Percentiles rank a stretch among this genome's conserved stretches.
Evolutionary conservation across 2,329 filamentous ascomycete genomes (phyloP).

Genomic region (Ascocoryne sarcoides): DNA sequence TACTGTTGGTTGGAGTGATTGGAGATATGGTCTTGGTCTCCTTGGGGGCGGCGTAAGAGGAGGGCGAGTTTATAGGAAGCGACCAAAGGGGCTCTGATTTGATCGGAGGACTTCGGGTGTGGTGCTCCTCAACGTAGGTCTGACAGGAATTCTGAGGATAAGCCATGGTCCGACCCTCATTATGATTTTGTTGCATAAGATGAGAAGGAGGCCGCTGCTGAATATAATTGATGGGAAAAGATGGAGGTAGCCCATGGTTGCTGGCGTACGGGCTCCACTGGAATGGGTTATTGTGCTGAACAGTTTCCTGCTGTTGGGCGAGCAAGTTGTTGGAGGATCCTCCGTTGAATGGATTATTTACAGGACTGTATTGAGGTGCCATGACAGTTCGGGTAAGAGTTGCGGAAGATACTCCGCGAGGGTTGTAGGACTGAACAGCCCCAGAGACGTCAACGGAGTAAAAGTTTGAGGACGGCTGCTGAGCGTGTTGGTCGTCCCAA

Average conservation of each 20-base stretch:
- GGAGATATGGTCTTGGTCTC: slow-evolving; percentile 11
- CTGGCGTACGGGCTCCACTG: slow-evolving; percentile 31
- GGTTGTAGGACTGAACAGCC: slow-evolving; percentile 41
- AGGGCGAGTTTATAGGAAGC: slow-evolving; percentile 2
- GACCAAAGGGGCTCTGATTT: slow-evolving; percentile 29
- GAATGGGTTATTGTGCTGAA: slow-evolving; percentile 34
- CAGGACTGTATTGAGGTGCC: slow-evolving; percentile 39
- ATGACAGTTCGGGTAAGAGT: slow-evolving; percentile 37
- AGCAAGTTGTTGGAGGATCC: slow-evolving; percentile 35
- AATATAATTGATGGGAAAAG: slow-evolving; percentile 23
- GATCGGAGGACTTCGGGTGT: slow-evolving; percentile 30
- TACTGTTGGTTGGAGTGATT: slow-evolving; percentile 3
- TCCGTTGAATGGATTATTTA: slow-evolving; percentile 36
- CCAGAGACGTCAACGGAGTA: slow-evolving; percentile 36
- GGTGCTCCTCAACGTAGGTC: slow-evolving; percentile 24
- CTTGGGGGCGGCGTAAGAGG: slow-evolving; percentile 5
- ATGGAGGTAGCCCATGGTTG: slow-evolving; percentile 24
- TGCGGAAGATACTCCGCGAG: slow-evolving; percentile 29
- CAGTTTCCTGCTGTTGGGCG: slow-evolving; percentile 12
- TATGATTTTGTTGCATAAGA: slow-evolving; percentile 18
- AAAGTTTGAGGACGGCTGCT: slow-evolving; percentile 17
- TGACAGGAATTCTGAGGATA: slow-evolving; percentile 29
- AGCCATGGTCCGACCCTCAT: slow-evolving; percentile 16
- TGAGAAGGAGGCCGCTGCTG: slow-evolving; percentile 26
- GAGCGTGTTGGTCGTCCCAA: slow-evolving; percentile 38